phyloP scores from a whole-genome alignment of 2,329 filamentous ascomycete genomes.

The Epicoccum nigrum region DNA sequence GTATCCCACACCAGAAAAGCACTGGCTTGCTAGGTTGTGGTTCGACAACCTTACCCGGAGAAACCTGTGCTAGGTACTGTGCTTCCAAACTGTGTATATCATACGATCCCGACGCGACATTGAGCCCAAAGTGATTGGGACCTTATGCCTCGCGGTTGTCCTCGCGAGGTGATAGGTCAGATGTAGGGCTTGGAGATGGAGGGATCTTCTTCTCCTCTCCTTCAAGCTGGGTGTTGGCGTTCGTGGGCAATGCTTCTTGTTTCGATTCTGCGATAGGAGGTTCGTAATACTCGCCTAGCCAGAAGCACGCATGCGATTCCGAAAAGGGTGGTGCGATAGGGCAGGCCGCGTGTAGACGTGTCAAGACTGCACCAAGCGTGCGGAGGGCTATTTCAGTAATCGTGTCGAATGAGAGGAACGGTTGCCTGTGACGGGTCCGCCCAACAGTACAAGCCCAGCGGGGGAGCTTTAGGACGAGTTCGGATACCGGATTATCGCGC shows the following conservation, averaged over 20 bases:
- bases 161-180: slow-evolving; percentile 17
- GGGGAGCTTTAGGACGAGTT: slow-evolving; percentile 17
- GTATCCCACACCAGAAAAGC: slow-evolving; percentile 17
- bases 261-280: slow-evolving; percentile 15
- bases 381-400: slow-evolving; percentile 17
- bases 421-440: slow-evolving; percentile 13
- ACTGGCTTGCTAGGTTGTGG: slow-evolving; percentile 16
- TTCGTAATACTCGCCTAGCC: slow-evolving; percentile 11
- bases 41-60: slow-evolving; percentile 13
- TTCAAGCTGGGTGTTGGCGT: slow-evolving; percentile 5
- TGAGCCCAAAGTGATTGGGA: slow-evolving; percentile 14
- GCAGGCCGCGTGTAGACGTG: slow-evolving; percentile 14
- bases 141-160: slow-evolving; percentile 16
- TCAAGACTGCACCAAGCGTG: slow-evolving; percentile 15
- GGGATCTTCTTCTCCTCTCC: slow-evolving; percentile 10
- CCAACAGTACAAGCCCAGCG: slow-evolving; percentile 18
- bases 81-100: slow-evolving; percentile 18
- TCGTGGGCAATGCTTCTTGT: slow-evolving; percentile 10
- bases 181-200: too few relatives aligned
- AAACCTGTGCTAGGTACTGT: slow-evolving; percentile 15
- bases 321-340: slow-evolving; percentile 14
- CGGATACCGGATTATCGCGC: slow-evolving; percentile 13
- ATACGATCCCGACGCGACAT: slow-evolving; percentile 16
- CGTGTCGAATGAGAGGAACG: slow-evolving; percentile 15
- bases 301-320: slow-evolving; percentile 18